Conservation (phyloP, 805 yeast species). For the Lipomyces kockii region DNA sequence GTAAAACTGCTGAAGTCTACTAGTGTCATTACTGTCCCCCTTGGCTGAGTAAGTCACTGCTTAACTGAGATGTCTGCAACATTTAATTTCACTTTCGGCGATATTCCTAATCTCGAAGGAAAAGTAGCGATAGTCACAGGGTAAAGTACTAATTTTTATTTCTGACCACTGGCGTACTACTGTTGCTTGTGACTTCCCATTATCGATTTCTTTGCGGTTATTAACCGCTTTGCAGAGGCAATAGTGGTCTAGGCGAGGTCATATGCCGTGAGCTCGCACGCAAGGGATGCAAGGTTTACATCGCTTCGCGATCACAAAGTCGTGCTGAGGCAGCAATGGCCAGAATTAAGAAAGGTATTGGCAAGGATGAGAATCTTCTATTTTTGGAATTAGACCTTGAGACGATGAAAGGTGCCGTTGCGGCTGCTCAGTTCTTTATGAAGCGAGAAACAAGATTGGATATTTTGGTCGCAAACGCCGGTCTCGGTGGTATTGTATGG, state of each 20-base stretch:
- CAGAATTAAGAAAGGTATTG: slow-evolving; percentile 19
- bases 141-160: slow-evolving; percentile 5
- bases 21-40: not conserved
- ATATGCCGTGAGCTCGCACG: slow-evolving; percentile 29
- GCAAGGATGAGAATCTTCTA: slow-evolving; percentile 20
- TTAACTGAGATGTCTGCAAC: not conserved
- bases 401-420: slow-evolving; percentile 26
- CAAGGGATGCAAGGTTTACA: slow-evolving; percentile 35
- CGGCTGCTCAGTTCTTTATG: slow-evolving; percentile 45
- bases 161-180: not conserved
- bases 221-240: slow-evolving; percentile 17
- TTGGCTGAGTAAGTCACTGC: too few relatives aligned
- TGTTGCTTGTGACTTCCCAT: not conserved
- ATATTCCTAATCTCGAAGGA: slow-evolving; percentile 29
- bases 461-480: slow-evolving; percentile 74
- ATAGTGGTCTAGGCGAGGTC: slow-evolving; percentile 35
- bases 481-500: slow-evolving; percentile 48
- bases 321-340: slow-evolving; percentile 30
- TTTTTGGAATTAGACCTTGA: slow-evolving; percentile 32
- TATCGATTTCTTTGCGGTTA: not conserved
- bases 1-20: not conserved
- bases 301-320: slow-evolving; percentile 25
- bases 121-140: slow-evolving; percentile 34
- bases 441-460: slow-evolving; percentile 55
- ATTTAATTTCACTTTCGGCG: slow-evolving; percentile 22